phyloP scores from a whole-genome alignment of 306 rosid species.

The Parietaria judaica region DNA sequence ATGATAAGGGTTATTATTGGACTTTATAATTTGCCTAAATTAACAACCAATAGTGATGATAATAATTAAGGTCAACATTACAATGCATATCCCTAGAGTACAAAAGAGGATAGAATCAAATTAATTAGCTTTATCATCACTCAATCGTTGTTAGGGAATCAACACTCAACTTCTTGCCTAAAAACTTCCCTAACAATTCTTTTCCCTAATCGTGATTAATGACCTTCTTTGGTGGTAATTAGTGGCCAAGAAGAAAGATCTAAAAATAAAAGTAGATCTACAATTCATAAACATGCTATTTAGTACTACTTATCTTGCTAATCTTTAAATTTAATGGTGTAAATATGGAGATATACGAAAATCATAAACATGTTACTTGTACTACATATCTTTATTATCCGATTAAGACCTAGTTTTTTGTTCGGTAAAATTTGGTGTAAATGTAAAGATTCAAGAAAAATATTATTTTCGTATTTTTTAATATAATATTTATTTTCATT shows the following conservation, averaged over 20 bases:
- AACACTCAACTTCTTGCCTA: not conserved
- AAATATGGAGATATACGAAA: too few species aligned
- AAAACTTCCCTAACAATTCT: not conserved
- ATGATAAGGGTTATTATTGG: not conserved
- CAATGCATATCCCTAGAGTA: not conserved
- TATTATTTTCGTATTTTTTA: too few species aligned
- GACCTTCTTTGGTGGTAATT: too few species aligned
- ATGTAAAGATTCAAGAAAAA: too few species aligned
- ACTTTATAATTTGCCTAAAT: not conserved
- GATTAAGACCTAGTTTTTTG: too few species aligned
- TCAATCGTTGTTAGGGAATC: not conserved
- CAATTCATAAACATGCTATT: too few species aligned
- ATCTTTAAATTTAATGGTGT: too few species aligned
- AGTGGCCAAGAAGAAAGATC: not conserved
- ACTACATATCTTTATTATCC: too few species aligned
- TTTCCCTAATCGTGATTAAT: not conserved
- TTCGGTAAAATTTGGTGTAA: too few species aligned
- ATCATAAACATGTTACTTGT: too few species aligned
- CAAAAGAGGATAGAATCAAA: not conserved
- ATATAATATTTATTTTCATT: too few species aligned
- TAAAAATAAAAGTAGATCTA: not conserved
- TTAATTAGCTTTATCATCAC: not conserved
- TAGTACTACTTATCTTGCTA: too few species aligned
- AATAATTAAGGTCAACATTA: not conserved
- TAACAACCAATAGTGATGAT: not conserved